Evolutionary conservation across 208 protist species (phyloP), one percentile per base, ranked within the genome.

Genomic region (Acanthamoeba sp.): DNA sequence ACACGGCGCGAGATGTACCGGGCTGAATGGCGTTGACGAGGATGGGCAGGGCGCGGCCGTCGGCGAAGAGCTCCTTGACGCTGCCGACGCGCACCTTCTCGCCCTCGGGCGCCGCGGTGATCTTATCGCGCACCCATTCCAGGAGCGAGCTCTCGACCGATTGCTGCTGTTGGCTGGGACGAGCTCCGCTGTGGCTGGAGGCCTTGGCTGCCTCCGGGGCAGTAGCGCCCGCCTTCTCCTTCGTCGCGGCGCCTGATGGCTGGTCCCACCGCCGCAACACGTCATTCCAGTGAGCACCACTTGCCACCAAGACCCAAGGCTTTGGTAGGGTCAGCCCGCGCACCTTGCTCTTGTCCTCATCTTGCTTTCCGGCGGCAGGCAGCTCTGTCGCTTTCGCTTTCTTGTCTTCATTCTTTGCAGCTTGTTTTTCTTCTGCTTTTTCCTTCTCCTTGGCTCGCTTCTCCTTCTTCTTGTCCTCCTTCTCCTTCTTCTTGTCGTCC

Each of bases 1-100:
- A 62, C 12, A 62, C 55, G 45, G 4, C 45, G 45, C 4, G 45
- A 4, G 45, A 62, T 18, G 20, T 55, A 84, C 73, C 78, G 45
- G 78, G 78, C 24, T 87, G 24, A 10, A 87, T 50, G 78, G 78
- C 45, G 34, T 87, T 87, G 48, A 87, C 78, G 48, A 87, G 78
- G 78, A 38, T 27, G n/a, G 78, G 78, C n/a, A 87, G 27, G 29
- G 78, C 48, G 45, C 48, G 40, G 27, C 78, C 78, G 29, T 87
- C 78, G 22, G 78, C 78, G 27, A 87, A 87, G 78, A 87, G 38
- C 45, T 87, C 78, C 78, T 87, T 87, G n/a, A 87, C 78, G 48
- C 36, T 87, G 40, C 27, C 14, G 22, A 87, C 48, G 16, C 36
- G 78, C 69, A 34, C 29, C 32, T 32, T 38, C 32, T 73, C 64